These are phyloP conservation scores for Hebeloma cylindrosporum DNA, from an alignment of 768 basidiomycete genomes.

Conservation along the genomic window DNA sequence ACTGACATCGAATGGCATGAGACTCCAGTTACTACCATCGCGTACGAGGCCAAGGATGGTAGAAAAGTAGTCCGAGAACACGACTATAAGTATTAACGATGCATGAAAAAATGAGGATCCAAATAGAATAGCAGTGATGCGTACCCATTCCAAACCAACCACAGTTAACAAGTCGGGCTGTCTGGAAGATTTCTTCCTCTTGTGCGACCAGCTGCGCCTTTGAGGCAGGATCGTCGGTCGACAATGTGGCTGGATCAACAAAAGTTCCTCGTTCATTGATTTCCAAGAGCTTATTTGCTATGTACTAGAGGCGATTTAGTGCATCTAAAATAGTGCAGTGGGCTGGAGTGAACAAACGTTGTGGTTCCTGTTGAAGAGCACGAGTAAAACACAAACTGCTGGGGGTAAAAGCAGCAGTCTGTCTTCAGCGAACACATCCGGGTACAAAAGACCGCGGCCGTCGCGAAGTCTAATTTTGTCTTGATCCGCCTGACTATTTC, in stretches of 20 bases:
- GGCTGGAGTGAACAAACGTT: conserved; percentile 51
- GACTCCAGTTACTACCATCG: conserved; percentile 73
- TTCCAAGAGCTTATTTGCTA: conserved; percentile 72
- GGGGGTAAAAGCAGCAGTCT: conserved; percentile 79
- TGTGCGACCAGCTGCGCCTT: conserved; percentile 44
- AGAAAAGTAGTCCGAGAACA: conserved; percentile 86
- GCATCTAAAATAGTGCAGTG: neutral
- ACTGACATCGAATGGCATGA: conserved; percentile 69
- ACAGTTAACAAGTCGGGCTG: conserved; percentile 73
- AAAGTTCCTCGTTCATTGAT: conserved; percentile 78
- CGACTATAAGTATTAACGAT: conserved; percentile 33
- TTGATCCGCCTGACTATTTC: conserved; percentile 62
- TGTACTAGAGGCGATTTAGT: conserved; percentile 51
- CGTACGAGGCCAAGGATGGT: conserved; percentile 77
- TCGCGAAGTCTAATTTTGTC: conserved; percentile 54
- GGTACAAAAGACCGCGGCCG: conserved; percentile 65
- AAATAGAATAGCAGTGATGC: no score
- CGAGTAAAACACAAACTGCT: conserved; percentile 66
- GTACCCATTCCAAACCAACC: conserved; percentile 70
- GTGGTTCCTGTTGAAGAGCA: conserved; percentile 90
- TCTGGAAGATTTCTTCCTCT: conserved; percentile 85
- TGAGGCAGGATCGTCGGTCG: conserved; percentile 33
- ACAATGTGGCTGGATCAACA: conserved; percentile 50
- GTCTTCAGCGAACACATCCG: conserved; percentile 79
- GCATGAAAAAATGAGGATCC: neutral